A percentile compares a stretch with the other conserved stretches of the same genome.
These are phyloP conservation scores for Coniochaeta sp. DNA, from an alignment of 2,329 filamentous ascomycete species.

Conservation along the genomic window DNA sequence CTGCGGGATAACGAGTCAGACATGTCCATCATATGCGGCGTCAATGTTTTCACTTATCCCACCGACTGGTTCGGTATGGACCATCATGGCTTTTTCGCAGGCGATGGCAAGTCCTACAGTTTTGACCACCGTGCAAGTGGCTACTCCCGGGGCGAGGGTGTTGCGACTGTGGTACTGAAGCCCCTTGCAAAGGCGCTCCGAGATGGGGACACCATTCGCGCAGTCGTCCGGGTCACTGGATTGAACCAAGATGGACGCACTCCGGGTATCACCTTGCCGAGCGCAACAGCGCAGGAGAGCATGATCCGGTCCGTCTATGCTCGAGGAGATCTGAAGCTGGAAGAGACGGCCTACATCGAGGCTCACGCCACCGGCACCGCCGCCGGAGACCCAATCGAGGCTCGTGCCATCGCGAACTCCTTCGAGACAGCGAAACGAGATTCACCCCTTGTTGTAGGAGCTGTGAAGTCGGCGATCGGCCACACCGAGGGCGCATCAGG, in stretches of 20 bases:
- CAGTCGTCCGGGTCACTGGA: slow-evolving; percentile 24
- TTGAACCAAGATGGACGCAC: slow-evolving; percentile 23
- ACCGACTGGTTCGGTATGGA: not conserved
- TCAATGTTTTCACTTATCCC: not conserved
- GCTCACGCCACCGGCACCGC: slow-evolving; percentile 32
- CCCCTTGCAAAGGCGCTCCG: slow-evolving; percentile 36
- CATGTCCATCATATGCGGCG: not conserved
- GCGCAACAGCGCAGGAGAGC: slow-evolving; percentile 20
- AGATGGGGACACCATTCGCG: slow-evolving; percentile 29
- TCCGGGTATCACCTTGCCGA: slow-evolving; percentile 19
- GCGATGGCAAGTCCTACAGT: slow-evolving; percentile 12
- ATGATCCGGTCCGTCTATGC: slow-evolving; percentile 22
- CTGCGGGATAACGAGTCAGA: slow-evolving; percentile 15
- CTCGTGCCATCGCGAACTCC: slow-evolving; percentile 8
- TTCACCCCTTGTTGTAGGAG: slow-evolving; percentile 12
- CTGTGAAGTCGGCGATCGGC: slow-evolving; percentile 18
- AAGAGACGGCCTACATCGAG: slow-evolving; percentile 22
- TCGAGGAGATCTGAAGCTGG: slow-evolving; percentile 17
- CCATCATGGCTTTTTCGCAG: slow-evolving; percentile 7
- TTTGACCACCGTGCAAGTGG: slow-evolving; percentile 37
- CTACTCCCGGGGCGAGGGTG: slow-evolving; percentile 46
- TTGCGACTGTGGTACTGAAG: slow-evolving; percentile 44
- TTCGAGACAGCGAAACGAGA: not conserved
- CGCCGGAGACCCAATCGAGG: slow-evolving; percentile 20
- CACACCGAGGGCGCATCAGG: slow-evolving; percentile 15